Conservation (phyloP, 257 asterid genomes). For the Solanum chilense region DNA sequence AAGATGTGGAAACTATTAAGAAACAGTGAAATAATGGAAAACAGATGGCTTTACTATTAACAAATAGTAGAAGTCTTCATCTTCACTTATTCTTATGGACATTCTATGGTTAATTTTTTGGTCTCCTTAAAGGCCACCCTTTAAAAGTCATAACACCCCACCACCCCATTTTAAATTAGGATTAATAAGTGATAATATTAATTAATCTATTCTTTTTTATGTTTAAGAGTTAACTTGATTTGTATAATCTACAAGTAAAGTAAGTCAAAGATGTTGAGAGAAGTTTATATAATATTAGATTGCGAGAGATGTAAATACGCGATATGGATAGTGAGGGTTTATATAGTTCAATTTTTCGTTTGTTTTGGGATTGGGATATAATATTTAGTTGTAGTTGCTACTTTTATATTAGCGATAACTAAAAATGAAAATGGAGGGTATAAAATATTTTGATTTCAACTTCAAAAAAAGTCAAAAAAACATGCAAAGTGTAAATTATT, state of each 20-base stretch:
- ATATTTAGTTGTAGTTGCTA: background rate
- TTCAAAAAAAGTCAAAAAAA: too few relatives aligned
- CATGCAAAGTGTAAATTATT: too few relatives aligned
- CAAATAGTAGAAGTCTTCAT: background rate
- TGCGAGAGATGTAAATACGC: background rate
- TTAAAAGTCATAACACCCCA: background rate
- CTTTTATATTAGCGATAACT: background rate
- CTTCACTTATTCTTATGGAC: background rate
- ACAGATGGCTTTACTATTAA: background rate
- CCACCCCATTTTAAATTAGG: background rate
- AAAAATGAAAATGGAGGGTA: background rate
- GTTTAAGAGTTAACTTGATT: background rate
- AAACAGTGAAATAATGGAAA: background rate
- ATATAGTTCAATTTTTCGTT: background rate
- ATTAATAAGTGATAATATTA: background rate
- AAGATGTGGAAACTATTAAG: background rate
- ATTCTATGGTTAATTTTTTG: background rate
- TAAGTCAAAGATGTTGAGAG: background rate
- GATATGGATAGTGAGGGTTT: background rate
- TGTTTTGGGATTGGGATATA: background rate
- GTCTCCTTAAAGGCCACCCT: slow-evolving; percentile 2
- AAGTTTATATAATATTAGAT: background rate
- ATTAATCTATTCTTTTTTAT: background rate
- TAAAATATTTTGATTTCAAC: background rate
- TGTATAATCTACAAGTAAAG: background rate